A percentile compares a stretch with the other conserved stretches of the same genome.
phyloP scores from a whole-genome alignment of 768 basidiomycete genomes.

The Podaxis sp. region DNA sequence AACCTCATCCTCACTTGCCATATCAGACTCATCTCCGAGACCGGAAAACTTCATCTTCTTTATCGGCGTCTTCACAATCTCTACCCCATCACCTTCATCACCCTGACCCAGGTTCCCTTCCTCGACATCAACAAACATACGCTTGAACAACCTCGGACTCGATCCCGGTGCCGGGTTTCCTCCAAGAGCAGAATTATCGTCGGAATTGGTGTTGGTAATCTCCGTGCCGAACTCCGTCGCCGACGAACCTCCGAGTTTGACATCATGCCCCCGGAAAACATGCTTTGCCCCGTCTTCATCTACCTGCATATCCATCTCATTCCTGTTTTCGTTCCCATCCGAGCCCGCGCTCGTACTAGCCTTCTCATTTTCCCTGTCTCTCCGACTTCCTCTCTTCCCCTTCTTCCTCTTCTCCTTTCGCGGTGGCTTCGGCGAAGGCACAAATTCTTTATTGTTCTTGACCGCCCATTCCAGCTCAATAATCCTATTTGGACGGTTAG shows the following conservation, averaged over 20 bases:
- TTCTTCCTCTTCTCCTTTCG: constrained; percentile 38
- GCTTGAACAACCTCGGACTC: constrained; percentile 4
- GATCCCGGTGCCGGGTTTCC: neutral
- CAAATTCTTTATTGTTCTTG: constrained; percentile 58
- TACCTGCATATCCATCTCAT: constrained; percentile 26
- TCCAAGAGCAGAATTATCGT: neutral
- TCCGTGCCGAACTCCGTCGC: constrained; percentile 40
- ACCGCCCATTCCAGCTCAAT: constrained; percentile 82
- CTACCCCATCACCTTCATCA: neutral
- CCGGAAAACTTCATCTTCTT: constrained; percentile 9
- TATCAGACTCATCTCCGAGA: neutral
- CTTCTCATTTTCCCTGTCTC: constrained; percentile 26
- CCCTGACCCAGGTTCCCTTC: constrained; percentile 1
- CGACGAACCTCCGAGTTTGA: constrained; percentile 15
- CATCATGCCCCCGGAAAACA: neutral
- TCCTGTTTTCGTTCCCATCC: neutral
- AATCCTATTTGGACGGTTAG: constrained; percentile 47
- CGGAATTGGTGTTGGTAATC: constrained; percentile 36
- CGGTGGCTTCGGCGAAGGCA: constrained; percentile 55
- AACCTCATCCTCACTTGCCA: constrained; percentile 13
- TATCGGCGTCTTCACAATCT: neutral
- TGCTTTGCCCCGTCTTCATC: constrained; percentile 24
- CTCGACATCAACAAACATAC: constrained; percentile 8
- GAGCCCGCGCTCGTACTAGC: constrained; percentile 10
- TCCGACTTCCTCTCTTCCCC: constrained; percentile 27